Evolutionary conservation across 495 filamentous ascomycete genomes (phyloP), one percentile per base, ranked within the genome.

Genomic region (Penicillium flavigenum): DNA sequence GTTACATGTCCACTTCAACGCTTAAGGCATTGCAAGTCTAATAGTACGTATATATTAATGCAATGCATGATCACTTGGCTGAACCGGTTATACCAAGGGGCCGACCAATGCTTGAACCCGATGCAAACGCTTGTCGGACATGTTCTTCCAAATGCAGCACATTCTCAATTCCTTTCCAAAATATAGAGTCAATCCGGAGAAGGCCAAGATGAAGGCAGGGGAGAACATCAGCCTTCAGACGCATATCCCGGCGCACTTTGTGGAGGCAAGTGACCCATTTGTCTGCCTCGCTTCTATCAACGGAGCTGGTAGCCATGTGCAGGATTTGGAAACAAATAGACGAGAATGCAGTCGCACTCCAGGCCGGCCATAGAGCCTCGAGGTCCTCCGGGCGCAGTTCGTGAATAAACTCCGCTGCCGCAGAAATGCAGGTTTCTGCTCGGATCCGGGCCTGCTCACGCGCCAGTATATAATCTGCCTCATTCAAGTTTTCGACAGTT

Each of bases 151-250:
- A 6, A 24, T 54, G 26, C 22, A 54, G 36, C 27, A 54, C 51
- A 54, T 36, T 54, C 1, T 54, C 41, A 10, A 54, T 12, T 2
- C 51, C 38, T 5, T 54, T 54, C 51, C 51, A 54, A 41, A 54
- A 54, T 31, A 54, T 44, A 0, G 51, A 54, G 26, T 54, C 51
- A 16, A 54, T 54, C 14, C 51, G 51, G 11, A 54, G 12, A 31
- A 54, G 38, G n/a, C 51, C 51, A 17, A 54, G 36, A 31, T 44
- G 51, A 5, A 54, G 51, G 22, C 51, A 54, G 22, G 51, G 51
- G 11, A 54, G 9, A 12, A 44, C 36, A 22, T 54, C 51, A 8
- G 39, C 51, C n/a, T 54, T 54, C 9, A 54, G 39, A 14, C 51
- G 51, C 51, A 54, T 54, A 9, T 54, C 38, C 19, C 51, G 38